phyloP scores from a whole-genome alignment of 1,284 basidiomycete species.

The Marasmius tenuissimus region DNA sequence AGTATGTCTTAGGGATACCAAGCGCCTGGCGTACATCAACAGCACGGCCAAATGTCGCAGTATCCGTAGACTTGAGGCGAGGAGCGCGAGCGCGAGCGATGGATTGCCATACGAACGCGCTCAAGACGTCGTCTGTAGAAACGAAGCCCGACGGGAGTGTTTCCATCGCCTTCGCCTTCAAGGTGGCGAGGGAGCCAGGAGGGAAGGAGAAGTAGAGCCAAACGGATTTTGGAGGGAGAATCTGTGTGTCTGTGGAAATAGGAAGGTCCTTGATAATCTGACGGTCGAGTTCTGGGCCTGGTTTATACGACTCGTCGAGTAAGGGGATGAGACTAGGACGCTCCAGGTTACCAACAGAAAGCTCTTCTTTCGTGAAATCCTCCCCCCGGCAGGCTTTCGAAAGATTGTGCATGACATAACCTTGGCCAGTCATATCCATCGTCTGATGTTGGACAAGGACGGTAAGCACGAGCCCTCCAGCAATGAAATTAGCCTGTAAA shows the following conservation, averaged over 20 bases:
- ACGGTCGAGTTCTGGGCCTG: constrained; percentile 12
- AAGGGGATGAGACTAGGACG: constrained; percentile 18
- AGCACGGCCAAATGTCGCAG: constrained; percentile 23
- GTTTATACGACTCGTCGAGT: constrained; percentile 17
- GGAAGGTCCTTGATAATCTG: constrained; percentile 11
- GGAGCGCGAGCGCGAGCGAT: constrained; percentile 23
- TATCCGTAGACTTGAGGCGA: constrained; percentile 15
- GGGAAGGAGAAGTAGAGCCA: constrained; percentile 25
- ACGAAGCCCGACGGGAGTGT: constrained; percentile 18
- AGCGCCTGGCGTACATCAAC: constrained; percentile 26
- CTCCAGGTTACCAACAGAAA: constrained; percentile 18
- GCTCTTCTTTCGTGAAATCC: constrained; percentile 23
- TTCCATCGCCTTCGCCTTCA: constrained; percentile 21
- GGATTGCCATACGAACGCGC: constrained; percentile 27
- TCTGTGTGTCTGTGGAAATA: not conserved
- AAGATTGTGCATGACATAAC: constrained; percentile 22
- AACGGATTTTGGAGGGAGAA: constrained; percentile 11
- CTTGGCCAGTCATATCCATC: constrained; percentile 30
- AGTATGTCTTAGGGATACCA: constrained; percentile 21
- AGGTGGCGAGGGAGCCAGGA: constrained; percentile 14
- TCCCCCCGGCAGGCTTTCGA: constrained; percentile 23
- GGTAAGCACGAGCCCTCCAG: constrained; percentile 24
- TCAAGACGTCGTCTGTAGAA: constrained; percentile 28
- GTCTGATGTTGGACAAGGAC: constrained; percentile 24
- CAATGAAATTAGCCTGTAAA: constrained; percentile 26